Evolutionary conservation across 371 early-diverging fungal genomes (phyloP).

Genomic region (Sporodiniella umbellata): DNA sequence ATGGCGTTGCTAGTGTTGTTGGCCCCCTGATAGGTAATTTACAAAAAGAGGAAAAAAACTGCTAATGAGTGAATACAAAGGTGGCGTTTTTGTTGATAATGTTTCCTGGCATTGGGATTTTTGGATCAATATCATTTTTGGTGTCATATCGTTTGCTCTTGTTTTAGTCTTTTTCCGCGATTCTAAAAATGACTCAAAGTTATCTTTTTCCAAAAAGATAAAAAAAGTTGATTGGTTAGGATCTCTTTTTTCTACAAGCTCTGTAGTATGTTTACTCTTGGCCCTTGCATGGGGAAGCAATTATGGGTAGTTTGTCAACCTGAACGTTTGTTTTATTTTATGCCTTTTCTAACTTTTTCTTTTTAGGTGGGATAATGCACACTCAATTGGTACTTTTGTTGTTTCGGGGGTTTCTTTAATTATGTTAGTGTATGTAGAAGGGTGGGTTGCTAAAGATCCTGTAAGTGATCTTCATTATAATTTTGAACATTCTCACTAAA

Average conservation of each 20-base stretch:
- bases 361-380: slow-evolving; percentile 45
- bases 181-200: too few species aligned
- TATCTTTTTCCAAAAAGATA: not conserved
- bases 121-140: slow-evolving; percentile 71
- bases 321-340: too few species aligned
- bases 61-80: slow-evolving; percentile 36
- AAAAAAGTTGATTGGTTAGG: not conserved
- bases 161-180: slow-evolving; percentile 23
- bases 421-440: slow-evolving; percentile 41
- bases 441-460: slow-evolving; percentile 51
- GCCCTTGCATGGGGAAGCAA: slow-evolving; percentile 26
- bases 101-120: slow-evolving; percentile 74
- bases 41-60: slow-evolving; percentile 8
- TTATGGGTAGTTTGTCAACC: too few species aligned
- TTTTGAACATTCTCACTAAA: too few species aligned
- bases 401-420: slow-evolving; percentile 40
- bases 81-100: slow-evolving; percentile 65
- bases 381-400: slow-evolving; percentile 51
- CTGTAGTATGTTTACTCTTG: not conserved
- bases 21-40: slow-evolving; percentile 55
- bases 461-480: slow-evolving; percentile 44
- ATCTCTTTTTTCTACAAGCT: not conserved
- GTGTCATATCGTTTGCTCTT: slow-evolving; percentile 53
- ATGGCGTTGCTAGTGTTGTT: slow-evolving; percentile 66
- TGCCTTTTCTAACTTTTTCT: not conserved